These are phyloP conservation scores for Alternaria sp. DNA, from an alignment of 2,329 filamentous ascomycete genomes.

Conservation along the genomic window DNA sequence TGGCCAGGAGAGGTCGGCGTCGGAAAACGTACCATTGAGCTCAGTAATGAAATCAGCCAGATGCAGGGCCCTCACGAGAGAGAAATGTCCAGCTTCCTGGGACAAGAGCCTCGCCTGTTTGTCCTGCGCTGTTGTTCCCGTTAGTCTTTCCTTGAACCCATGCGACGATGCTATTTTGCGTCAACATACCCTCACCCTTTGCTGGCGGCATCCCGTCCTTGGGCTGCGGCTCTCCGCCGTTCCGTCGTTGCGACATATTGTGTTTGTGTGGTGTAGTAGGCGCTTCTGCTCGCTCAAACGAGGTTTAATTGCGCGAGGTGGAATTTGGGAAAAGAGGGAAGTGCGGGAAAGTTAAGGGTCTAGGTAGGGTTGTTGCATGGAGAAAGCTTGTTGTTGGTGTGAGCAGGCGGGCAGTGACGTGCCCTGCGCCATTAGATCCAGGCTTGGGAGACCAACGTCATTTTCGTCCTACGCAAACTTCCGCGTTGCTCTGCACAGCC, in stretches of 20 bases:
- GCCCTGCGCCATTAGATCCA: neutral
- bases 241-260: constrained; percentile 18
- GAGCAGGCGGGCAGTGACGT: constrained; percentile 2
- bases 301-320: neutral
- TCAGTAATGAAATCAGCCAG: constrained; percentile 85
- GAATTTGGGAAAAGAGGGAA: neutral
- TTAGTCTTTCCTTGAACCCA: constrained; percentile 9
- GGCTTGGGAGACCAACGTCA: constrained; percentile 3
- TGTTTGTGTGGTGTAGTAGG: constrained; percentile 26
- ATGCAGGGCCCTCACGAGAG: constrained; percentile 68
- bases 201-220: constrained; percentile 52
- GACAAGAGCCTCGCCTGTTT: constrained; percentile 80
- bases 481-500: constrained; percentile 2
- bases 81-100: constrained; percentile 76
- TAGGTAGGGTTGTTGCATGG: constrained; percentile 2
- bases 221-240: constrained; percentile 25
- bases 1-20: neutral
- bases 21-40: constrained; percentile 66
- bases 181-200: constrained; percentile 55
- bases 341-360: neutral
- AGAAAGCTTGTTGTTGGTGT: constrained; percentile 7
- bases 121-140: constrained; percentile 63
- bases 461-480: constrained; percentile 4
- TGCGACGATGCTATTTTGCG: neutral
- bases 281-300: neutral